phyloP scores from a whole-genome alignment of 768 basidiomycete species.

The Tremella mesenterica region DNA sequence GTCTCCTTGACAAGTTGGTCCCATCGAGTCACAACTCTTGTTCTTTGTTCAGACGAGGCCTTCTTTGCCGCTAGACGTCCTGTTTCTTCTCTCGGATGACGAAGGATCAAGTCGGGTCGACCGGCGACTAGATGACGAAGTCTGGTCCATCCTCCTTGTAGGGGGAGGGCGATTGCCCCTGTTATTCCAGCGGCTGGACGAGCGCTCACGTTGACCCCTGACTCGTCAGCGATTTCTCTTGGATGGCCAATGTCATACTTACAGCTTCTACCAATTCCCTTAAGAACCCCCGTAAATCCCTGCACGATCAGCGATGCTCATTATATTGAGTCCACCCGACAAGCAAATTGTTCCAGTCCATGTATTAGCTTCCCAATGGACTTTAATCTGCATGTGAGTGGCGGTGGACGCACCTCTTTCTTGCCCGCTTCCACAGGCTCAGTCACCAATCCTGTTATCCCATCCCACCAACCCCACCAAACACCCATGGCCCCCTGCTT shows the following conservation, averaged over 20 bases:
- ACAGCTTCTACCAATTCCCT: constrained; percentile 46
- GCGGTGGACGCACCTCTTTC: constrained; percentile 47
- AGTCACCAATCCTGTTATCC: constrained; percentile 46
- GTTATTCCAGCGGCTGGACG: constrained; percentile 42
- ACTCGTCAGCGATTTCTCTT: background rate
- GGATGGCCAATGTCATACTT: constrained; percentile 6
- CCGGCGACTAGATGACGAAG: constrained; percentile 18
- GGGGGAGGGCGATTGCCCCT: constrained; percentile 31
- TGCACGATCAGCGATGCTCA: constrained; percentile 16
- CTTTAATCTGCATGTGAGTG: too few species aligned
- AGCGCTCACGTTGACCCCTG: constrained; percentile 43
- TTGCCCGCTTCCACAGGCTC: constrained; percentile 46
- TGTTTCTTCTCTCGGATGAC: constrained; percentile 18
- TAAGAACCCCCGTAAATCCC: constrained; percentile 45
- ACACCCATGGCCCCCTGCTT: constrained; percentile 50
- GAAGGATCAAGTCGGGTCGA: constrained; percentile 20
- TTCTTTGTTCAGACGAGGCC: constrained; percentile 8
- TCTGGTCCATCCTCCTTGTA: constrained; percentile 24
- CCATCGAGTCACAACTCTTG: constrained; percentile 7
- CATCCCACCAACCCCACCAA: constrained; percentile 46
- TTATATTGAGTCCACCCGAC: background rate
- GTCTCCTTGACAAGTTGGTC: constrained; percentile 7
- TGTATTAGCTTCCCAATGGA: too few species aligned
- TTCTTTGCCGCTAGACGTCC: background rate
- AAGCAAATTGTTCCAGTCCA: too few species aligned